Base-by-base conservation (phyloP, 345 rosid genomes). In the Sisymbrium altissimum region DNA sequence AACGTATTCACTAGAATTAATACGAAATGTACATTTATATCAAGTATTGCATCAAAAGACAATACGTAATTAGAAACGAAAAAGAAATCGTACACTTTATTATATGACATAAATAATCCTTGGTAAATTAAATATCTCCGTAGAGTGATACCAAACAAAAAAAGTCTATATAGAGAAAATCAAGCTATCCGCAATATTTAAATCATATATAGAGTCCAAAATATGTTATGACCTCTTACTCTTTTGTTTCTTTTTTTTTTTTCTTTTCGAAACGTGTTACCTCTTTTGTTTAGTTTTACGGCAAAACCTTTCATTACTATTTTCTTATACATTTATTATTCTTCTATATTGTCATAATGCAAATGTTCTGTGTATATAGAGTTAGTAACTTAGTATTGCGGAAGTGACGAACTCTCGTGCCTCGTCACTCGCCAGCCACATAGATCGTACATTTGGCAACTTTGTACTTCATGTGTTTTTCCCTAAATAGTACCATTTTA, bases 401-500 rank as follows among this genome's bases (percentile, higher is more conserved):
- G 74, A 76, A 76, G 59, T 76, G 66, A 55, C 38, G 74, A 76
- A 76, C 53, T 76, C 59, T 63, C 38, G 65, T 70, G 35, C 9
- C 59, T 76, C 71, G 75, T 64, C 75, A 64, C 59, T 76, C 71
- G 75, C 57, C 75, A 64, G 75, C 75, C 71, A 63, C 59, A 45
- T 9, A 45, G 71, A 64, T 76, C 58, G 72, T 77, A 71, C 72
- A 72, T 58, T 41, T 66, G 41, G 68, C 55, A 58, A 58, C 68
- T 77, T 77, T 76, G 80, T 71, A 77, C 77, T 77, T 77, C 68
- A 50, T 30, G 40, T 62, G 39, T 64, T 14, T 5, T 50, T 52
- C 18, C 71, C 19, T 54, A 77, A 56, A 40, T 71, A 46, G 73
- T 59, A 66, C 64, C 18, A 77, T 71, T 71, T 39, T 48, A 46